Evolutionary conservation across 257 asterid genomes (phyloP).

Genomic region (Perilla frutescens): DNA sequence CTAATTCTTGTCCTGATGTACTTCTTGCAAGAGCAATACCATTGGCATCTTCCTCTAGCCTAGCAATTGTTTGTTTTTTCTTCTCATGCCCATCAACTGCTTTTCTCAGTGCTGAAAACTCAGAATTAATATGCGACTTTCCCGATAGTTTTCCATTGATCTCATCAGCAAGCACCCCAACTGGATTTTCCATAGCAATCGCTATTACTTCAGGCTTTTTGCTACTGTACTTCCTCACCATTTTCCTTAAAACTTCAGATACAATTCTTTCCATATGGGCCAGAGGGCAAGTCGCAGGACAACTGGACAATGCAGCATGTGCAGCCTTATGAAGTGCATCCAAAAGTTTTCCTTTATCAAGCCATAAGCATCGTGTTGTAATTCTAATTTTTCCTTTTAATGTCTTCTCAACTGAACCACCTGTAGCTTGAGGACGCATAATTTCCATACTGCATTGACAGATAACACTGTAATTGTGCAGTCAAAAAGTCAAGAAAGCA

Average conservation of each 20-base stretch:
- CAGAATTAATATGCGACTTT: slow-evolving; percentile 54
- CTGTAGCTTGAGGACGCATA: slow-evolving; percentile 72
- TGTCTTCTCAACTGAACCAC: slow-evolving; percentile 53
- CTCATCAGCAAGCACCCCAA: slow-evolving; percentile 84
- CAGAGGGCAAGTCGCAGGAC: slow-evolving; percentile 84
- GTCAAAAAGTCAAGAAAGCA: slow-evolving; percentile 31
- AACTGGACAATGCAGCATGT: slow-evolving; percentile 92
- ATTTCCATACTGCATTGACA: slow-evolving; percentile 84
- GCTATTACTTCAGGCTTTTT: slow-evolving; percentile 95
- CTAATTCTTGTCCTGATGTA: slow-evolving; percentile 46
- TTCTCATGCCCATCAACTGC: slow-evolving; percentile 60
- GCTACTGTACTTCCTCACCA: slow-evolving; percentile 91
- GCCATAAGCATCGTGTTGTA: slow-evolving; percentile 98
- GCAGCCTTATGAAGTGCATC: slow-evolving; percentile 97
- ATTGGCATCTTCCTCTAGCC: slow-evolving; percentile 55
- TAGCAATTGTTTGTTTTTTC: slow-evolving; percentile 44
- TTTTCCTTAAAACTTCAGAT: slow-evolving; percentile 86
- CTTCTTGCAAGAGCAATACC: slow-evolving; percentile 44
- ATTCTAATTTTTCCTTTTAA: slow-evolving; percentile 93
- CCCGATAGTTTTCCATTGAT: slow-evolving; percentile 73
- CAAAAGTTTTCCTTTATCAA: slow-evolving; percentile 94
- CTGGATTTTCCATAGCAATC: slow-evolving; percentile 85
- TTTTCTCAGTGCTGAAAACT: slow-evolving; percentile 60
- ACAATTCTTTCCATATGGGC: slow-evolving; percentile 93
- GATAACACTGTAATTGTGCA: slow-evolving; percentile 34